Evolutionary conservation across 192 early-diverging fungal genomes (phyloP).

Genomic region (Podila clonocystis): DNA sequence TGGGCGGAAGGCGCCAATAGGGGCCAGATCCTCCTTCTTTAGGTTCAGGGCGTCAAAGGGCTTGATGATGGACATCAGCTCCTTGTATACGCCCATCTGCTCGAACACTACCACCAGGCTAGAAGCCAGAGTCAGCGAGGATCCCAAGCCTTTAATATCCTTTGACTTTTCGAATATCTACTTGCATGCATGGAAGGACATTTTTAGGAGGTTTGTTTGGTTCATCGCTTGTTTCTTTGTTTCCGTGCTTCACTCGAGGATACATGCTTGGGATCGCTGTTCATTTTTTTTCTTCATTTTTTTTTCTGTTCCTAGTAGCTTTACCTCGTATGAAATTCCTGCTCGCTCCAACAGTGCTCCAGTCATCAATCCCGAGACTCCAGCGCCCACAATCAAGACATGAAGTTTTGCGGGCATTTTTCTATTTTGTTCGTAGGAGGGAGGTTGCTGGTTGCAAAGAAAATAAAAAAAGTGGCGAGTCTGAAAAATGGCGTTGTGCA

Average conservation of each 20-base stretch:
- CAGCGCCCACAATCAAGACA: background rate
- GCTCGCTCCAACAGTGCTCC: background rate
- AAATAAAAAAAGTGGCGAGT: background rate
- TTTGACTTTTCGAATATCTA: conserved; percentile 36
- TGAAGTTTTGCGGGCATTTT: background rate
- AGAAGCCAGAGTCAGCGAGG: conserved; percentile 10
- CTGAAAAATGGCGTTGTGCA: no score
- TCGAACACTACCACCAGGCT: conserved; percentile 17
- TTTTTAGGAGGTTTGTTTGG: no score
- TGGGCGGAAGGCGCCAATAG: background rate
- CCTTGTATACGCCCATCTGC: conserved; percentile 27
- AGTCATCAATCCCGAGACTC: background rate
- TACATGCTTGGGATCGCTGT: no score
- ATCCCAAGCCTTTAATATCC: conserved; percentile 17
- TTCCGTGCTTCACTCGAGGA: no score
- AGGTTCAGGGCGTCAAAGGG: conserved; percentile 31
- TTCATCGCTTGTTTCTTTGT: no score
- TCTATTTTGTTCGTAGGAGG: background rate
- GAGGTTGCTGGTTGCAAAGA: background rate
- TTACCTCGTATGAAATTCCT: background rate
- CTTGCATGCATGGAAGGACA: background rate
- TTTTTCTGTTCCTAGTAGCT: no score
- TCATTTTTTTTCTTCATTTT: no score
- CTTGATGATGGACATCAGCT: conserved; percentile 10
- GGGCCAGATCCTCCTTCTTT: conserved; percentile 12